phyloP scores from a whole-genome alignment of 106 monocot genomes.

The Amphibolis antarctica region DNA sequence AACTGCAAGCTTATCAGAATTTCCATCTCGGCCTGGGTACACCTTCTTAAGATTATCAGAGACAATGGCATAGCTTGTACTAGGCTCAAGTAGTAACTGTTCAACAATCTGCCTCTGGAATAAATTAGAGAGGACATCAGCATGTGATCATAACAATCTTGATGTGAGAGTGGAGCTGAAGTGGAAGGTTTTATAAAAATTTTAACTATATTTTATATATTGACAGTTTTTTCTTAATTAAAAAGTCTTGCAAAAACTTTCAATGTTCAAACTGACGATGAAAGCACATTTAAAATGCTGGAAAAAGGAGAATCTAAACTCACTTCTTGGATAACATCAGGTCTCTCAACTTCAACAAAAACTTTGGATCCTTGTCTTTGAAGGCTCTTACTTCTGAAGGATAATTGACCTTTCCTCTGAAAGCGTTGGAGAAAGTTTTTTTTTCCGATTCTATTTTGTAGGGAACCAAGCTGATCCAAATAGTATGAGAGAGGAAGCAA shows the following conservation, averaged over 20 bases:
- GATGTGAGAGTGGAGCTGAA: neutral
- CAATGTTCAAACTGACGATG: neutral
- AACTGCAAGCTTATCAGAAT: slow-evolving; percentile 70
- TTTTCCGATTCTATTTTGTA: slow-evolving; percentile 14
- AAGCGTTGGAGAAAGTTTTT: slow-evolving; percentile 20
- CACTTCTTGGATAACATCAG: slow-evolving; percentile 60
- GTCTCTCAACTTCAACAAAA: slow-evolving; percentile 51
- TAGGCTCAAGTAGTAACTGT: slow-evolving; percentile 35
- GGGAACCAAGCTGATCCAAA: slow-evolving; percentile 29
- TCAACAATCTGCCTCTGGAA: slow-evolving; percentile 62
- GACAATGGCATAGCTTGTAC: slow-evolving; percentile 39
- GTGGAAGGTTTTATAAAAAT: too few species aligned
- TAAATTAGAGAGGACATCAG: neutral
- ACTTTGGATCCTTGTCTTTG: slow-evolving; percentile 37
- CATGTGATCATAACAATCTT: neutral
- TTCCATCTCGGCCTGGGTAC: slow-evolving; percentile 69
- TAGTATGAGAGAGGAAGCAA: slow-evolving; percentile 54
- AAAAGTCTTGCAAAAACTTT: neutral
- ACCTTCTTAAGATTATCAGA: slow-evolving; percentile 63
- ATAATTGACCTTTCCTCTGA: slow-evolving; percentile 11
- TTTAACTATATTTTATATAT: too few species aligned
- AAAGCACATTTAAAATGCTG: neutral
- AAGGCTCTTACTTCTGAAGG: slow-evolving; percentile 16
- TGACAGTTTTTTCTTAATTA: too few species aligned
- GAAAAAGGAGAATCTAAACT: slow-evolving; percentile 3